A percentile compares a stretch with the other conserved stretches of the same genome.
Evolutionary conservation across 805 yeast genomes (phyloP).

Genomic region (Candida manassasensis): DNA sequence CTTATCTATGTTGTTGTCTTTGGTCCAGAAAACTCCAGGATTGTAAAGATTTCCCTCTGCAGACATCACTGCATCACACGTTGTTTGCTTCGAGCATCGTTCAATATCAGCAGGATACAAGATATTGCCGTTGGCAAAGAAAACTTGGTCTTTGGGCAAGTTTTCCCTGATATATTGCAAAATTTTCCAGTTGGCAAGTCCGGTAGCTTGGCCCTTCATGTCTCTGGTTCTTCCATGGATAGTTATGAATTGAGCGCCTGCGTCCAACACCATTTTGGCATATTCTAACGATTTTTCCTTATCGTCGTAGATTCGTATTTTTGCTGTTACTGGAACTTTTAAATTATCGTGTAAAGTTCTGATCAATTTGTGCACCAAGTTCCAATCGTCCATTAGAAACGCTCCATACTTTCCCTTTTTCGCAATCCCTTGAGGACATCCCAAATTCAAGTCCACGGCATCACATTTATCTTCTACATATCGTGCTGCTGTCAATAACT

Average conservation of each 20-base stretch:
- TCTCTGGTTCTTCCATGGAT: conserved; percentile 96
- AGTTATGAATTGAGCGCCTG: conserved; percentile 94
- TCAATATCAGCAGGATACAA: conserved; percentile 79
- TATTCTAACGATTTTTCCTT: conserved; percentile 78
- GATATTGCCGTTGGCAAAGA: conserved; percentile 94
- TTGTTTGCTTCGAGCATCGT: conserved; percentile 58
- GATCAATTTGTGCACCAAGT: conserved; percentile 65
- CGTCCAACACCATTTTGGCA: conserved; percentile 81
- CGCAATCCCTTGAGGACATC: conserved; percentile 99
- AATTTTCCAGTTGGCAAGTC: conserved; percentile 89
- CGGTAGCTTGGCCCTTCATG: conserved; percentile 96
- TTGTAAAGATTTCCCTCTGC: conserved; percentile 94
- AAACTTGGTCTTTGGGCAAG: conserved; percentile 73
- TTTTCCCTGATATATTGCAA: conserved; percentile 73
- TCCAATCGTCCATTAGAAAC: conserved; percentile 97
- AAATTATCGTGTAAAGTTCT: conserved; percentile 68
- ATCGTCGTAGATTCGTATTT: conserved; percentile 84
- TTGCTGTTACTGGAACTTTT: conserved; percentile 89
- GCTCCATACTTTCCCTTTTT: conserved; percentile 93
- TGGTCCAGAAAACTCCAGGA: conserved; percentile 81
- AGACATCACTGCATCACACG: conserved; percentile 91
- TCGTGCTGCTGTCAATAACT: conserved; percentile 74
- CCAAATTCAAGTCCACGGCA: conserved; percentile 92
- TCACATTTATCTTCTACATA: conserved; percentile 80
- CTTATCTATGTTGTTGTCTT: conserved; percentile 47